Evolutionary conservation across 2,329 filamentous ascomycete genomes (phyloP).

Genomic region (Fusarium protoensiforme): DNA sequence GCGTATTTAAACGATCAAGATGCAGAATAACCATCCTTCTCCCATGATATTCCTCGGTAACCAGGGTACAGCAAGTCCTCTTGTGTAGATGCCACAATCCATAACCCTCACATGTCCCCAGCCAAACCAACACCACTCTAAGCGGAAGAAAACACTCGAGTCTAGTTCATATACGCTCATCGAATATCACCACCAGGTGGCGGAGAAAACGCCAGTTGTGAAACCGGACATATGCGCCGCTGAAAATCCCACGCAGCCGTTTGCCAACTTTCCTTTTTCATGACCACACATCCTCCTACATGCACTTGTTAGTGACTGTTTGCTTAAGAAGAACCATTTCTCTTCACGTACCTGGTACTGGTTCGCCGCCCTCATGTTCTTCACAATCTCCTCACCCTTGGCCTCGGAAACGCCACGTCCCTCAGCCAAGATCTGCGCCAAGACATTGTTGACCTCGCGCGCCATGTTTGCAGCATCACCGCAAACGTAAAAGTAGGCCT

Average conservation of each 20-base stretch:
- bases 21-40: constrained; percentile 8
- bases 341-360: constrained; percentile 84
- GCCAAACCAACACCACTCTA: constrained; percentile 33
- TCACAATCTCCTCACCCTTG: constrained; percentile 96
- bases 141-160: constrained; percentile 27
- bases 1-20: background rate
- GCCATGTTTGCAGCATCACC: constrained; percentile 98
- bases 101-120: constrained; percentile 24
- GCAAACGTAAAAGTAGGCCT: constrained; percentile 97
- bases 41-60: background rate
- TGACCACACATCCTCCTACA: constrained; percentile 78
- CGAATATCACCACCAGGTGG: constrained; percentile 28
- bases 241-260: constrained; percentile 32
- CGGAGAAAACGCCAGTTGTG: constrained; percentile 36
- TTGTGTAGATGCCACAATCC: constrained; percentile 28
- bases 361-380: constrained; percentile 93
- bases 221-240: constrained; percentile 37
- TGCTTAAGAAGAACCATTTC: background rate
- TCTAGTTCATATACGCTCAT: constrained; percentile 41
- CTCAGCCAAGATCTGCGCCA: constrained; percentile 87
- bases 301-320: constrained; percentile 25
- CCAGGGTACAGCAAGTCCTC: constrained; percentile 29
- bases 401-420: constrained; percentile 83
- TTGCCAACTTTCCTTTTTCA: constrained; percentile 49
- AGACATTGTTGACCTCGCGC: constrained; percentile 87